Evolutionary conservation across 139 green algal genomes (phyloP), one percentile per base, ranked within the genome.

Genomic region (Picochlorum sp.): DNA sequence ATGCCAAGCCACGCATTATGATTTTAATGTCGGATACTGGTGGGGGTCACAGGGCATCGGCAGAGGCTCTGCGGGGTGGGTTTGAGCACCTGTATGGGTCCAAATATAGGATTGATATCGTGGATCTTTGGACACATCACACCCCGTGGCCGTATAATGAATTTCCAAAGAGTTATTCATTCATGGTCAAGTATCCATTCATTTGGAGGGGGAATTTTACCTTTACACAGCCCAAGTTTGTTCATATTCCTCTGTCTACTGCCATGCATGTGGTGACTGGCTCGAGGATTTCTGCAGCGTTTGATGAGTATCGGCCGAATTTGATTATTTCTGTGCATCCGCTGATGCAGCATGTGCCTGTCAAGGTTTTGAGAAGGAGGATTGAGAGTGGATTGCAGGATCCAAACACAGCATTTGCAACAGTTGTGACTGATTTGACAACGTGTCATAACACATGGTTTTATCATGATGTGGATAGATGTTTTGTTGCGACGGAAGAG

Each of bases 401-500:
- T 50, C 59, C 77, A 41, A 76, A 80, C 34, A 83, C 86, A 68
- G 83, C 86, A 49, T 98, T 98, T 80, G 89, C 92, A 31, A 98
- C 92, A 18, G 91, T 95, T 1, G 83, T 98, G 4, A 98, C 92
- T 0, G 92, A 98, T 82, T 89, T 97, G 73, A 96, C 87, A 57
- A 96, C 86, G 47, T 97, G 91, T 78, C 92, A 97, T 82, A 96
- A 96, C 76, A 95, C 90, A 28, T 86, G 81, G 87, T 98, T 97
- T 77, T 80, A 92, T 76, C 66, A 45, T 28, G 63, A 63, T 34
- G 88, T 86, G 26, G 83, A 85, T 45, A 66, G 75, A 20, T 95
- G 86, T 76, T 97, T 94, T 73, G 91, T 95, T 60, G 78, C 90
- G 16, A 96, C 86, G 0, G 63, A 84, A 55, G 67, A 74, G 8